A percentile compares a stretch with the other conserved stretches of the same genome.
phyloP scores from a whole-genome alignment of 2,329 filamentous ascomycete genomes.

The Raffaelea deltoideospora region DNA sequence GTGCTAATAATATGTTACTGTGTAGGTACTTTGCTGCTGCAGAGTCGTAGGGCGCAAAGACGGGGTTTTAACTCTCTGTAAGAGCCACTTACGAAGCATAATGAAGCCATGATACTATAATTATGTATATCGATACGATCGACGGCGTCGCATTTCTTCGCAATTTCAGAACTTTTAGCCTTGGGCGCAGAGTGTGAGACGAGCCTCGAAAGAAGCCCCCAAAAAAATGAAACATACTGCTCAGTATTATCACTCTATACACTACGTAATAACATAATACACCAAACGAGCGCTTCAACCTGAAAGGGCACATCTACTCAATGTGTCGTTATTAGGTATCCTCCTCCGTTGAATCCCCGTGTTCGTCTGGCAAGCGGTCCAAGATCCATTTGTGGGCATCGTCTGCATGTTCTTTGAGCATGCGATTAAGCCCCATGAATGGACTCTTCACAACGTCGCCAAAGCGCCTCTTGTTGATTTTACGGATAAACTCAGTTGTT shows the following conservation, averaged over 20 bases:
- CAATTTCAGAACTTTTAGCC: too few relatives aligned
- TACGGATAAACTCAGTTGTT: conserved; percentile 42
- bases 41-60: too few relatives aligned
- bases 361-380: conserved; percentile 18
- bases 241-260: too few relatives aligned
- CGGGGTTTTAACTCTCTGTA: background rate
- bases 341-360: conserved; percentile 33
- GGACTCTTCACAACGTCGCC: conserved; percentile 40
- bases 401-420: conserved; percentile 39
- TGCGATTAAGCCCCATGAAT: conserved; percentile 31
- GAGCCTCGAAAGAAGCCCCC: too few relatives aligned
- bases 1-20: too few relatives aligned
- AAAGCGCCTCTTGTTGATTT: conserved; percentile 45
- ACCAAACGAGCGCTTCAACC: background rate
- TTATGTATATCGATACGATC: too few relatives aligned
- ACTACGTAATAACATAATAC: too few relatives aligned
- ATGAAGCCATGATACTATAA: too few relatives aligned
- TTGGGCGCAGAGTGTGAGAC: too few relatives aligned
- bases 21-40: too few relatives aligned
- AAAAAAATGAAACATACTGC: too few relatives aligned
- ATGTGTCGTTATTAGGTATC: conserved; percentile 17
- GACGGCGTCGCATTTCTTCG: too few relatives aligned
- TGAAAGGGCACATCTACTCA: conserved; percentile 5
- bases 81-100: background rate
- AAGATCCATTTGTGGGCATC: conserved; percentile 38